These are phyloP conservation scores for Myriosclerotinia curreyana DNA, from an alignment of 2,329 filamentous ascomycete species.

Conservation along the genomic window DNA sequence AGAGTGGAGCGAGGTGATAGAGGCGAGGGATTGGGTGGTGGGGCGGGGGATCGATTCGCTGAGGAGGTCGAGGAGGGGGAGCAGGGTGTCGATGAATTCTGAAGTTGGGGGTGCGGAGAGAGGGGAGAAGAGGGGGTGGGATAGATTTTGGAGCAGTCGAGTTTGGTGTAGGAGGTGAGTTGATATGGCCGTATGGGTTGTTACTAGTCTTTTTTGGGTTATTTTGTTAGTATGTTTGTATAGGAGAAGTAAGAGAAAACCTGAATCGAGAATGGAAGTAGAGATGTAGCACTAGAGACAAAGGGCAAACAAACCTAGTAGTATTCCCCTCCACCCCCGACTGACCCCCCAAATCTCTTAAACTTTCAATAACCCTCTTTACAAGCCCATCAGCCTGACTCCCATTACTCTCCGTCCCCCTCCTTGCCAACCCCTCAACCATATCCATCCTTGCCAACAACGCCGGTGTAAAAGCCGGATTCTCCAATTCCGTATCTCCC, in stretches of 20 bases:
- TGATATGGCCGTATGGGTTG: slow-evolving; percentile 69
- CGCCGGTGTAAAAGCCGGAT: slow-evolving; percentile 63
- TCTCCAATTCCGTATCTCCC: slow-evolving; percentile 67
- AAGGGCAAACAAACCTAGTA: slow-evolving; percentile 53
- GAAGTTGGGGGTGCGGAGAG: slow-evolving; percentile 60
- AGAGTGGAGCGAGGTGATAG: slow-evolving; percentile 64
- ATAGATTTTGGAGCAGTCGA: slow-evolving; percentile 69
- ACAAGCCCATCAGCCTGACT: slow-evolving; percentile 65
- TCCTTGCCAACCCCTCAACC: slow-evolving; percentile 66
- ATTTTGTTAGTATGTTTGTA: slow-evolving; percentile 21
- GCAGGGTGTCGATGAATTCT: slow-evolving; percentile 65
- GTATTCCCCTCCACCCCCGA: slow-evolving; percentile 69
- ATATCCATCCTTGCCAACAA: slow-evolving; percentile 69
- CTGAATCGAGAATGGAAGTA: background rate
- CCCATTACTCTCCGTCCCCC: slow-evolving; percentile 64
- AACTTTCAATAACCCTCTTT: slow-evolving; percentile 62
- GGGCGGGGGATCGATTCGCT: slow-evolving; percentile 65
- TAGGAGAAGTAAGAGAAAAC: background rate
- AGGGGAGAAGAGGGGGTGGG: slow-evolving; percentile 68
- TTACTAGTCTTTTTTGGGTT: slow-evolving; percentile 64
- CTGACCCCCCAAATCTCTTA: slow-evolving; percentile 71
- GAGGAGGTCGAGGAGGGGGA: slow-evolving; percentile 64
- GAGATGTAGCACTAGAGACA: background rate
- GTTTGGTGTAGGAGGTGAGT: slow-evolving; percentile 74
- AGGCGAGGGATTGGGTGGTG: slow-evolving; percentile 60